Conservation (phyloP, 345 rosid genomes). For the Clarkia xantiana region DNA sequence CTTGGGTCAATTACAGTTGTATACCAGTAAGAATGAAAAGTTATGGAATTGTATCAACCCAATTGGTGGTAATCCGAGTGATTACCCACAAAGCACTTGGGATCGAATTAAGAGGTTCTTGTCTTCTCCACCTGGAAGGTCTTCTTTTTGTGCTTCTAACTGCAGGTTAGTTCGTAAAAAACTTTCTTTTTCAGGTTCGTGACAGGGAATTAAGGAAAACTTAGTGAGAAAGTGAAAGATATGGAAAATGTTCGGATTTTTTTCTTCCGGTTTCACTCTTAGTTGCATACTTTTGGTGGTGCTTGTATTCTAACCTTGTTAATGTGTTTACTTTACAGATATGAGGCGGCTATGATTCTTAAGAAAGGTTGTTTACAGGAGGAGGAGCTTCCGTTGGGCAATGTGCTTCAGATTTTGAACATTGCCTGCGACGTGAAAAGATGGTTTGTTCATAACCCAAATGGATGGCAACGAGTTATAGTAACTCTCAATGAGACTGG, state of each 20-base stretch:
- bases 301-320: neutral
- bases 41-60: constrained; percentile 77
- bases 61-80: constrained; percentile 41
- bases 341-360: constrained; percentile 59
- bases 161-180: constrained; percentile 39
- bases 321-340: constrained; percentile 26
- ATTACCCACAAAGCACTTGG: constrained; percentile 49
- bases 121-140: constrained; percentile 36
- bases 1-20: constrained; percentile 45
- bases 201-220: too few relatives aligned
- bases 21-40: constrained; percentile 47
- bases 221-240: too few relatives aligned
- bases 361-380: constrained; percentile 34
- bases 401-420: constrained; percentile 51
- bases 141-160: constrained; percentile 37
- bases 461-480: constrained; percentile 70
- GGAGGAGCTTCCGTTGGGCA: constrained; percentile 46
- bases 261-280: too few relatives aligned
- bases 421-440: constrained; percentile 39
- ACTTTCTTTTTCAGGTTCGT: too few relatives aligned
- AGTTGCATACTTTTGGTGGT: too few relatives aligned
- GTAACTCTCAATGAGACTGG: constrained; percentile 31
- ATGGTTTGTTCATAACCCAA: constrained; percentile 54
- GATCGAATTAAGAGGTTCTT: constrained; percentile 43
- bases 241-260: neutral